Evolutionary conservation across 495 filamentous ascomycete genomes (phyloP), one percentile per base, ranked within the genome.

Genomic region (Xylona heveae): DNA sequence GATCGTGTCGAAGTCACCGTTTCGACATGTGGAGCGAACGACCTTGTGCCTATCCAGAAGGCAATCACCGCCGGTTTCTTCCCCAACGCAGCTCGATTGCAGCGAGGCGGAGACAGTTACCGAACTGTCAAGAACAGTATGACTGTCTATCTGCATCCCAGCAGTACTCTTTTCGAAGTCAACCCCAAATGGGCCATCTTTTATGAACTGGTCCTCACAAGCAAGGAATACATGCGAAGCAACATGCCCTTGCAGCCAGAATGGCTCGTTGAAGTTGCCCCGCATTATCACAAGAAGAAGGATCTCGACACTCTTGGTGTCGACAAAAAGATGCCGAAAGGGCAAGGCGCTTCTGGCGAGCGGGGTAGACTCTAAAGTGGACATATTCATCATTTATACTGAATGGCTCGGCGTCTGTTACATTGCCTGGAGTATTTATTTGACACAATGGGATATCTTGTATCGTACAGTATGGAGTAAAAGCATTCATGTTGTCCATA

Each of bases 51-150:
- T 0, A 78, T 95, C 34, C 71, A 80, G 38, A 83, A 90, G 38
- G 79, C 90, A 7, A 61, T 97, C 16, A 85, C 81, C 2, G 65
- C 80, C 0, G 88, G 90, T 1, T 97, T 92, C 62, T 95, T 97
- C 59, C 72, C 82, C 4, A 93, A 97, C 42, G 83, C 88, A 0
- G 88, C 90, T 2, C 57, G 82, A 6, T 48, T 97, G 29, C 77
- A 90, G 50, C 63, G 76, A 20, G 77, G 71, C 4, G 90, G 88
- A 7, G 80, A 93, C 39, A 76, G 69, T 28, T 97, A 95, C 52
- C 64, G 84, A n/a, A 94, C 85, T 3, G 71, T 95, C 15, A 94
- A 93, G 68, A 91, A 78, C 31, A 78, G 74, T 24, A 70, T 78
- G 53, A 80, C 77, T 16, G 88, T 94, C 5, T 84, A 82, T 42